phyloP scores from a whole-genome alignment of 2,329 filamentous ascomycete species.

The Botrytis elliptica region DNA sequence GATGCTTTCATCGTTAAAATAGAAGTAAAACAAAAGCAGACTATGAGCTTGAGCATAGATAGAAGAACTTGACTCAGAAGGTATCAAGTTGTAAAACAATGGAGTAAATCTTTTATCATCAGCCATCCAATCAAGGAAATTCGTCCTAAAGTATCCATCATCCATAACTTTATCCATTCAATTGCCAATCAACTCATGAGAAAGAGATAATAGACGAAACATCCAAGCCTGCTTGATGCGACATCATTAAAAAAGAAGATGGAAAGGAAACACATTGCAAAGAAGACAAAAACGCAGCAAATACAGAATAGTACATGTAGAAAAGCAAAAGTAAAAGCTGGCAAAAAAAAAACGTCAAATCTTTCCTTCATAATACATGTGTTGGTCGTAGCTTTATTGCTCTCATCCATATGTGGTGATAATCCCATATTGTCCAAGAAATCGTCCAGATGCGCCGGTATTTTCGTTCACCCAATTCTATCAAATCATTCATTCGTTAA shows the following conservation, averaged over 20 bases:
- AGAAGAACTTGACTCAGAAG: neutral
- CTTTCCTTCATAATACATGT: constrained; percentile 16
- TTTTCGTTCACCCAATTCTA: neutral
- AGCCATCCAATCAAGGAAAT: neutral
- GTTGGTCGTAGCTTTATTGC: neutral
- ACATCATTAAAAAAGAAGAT: neutral
- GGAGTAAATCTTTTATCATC: constrained; percentile 1
- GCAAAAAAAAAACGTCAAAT: neutral
- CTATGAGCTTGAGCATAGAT: neutral
- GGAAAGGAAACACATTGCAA: neutral
- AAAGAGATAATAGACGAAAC: neutral
- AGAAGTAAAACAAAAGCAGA: neutral
- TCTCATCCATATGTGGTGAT: neutral
- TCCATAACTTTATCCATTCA: neutral
- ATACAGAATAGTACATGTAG: constrained; percentile 6
- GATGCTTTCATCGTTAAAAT: neutral
- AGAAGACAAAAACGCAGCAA: neutral
- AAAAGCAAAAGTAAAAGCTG: constrained; percentile 4
- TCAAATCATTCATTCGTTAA: constrained; percentile 8
- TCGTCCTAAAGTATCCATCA: neutral
- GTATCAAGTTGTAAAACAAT: neutral
- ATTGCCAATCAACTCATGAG: neutral
- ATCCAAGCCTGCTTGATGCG: constrained; percentile 15
- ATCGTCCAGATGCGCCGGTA: neutral
- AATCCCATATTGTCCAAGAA: neutral